Percentiles rank a stretch among this genome's conserved stretches.
Conservation (phyloP, 495 filamentous ascomycete genomes). For the Bombardia bombarda region DNA sequence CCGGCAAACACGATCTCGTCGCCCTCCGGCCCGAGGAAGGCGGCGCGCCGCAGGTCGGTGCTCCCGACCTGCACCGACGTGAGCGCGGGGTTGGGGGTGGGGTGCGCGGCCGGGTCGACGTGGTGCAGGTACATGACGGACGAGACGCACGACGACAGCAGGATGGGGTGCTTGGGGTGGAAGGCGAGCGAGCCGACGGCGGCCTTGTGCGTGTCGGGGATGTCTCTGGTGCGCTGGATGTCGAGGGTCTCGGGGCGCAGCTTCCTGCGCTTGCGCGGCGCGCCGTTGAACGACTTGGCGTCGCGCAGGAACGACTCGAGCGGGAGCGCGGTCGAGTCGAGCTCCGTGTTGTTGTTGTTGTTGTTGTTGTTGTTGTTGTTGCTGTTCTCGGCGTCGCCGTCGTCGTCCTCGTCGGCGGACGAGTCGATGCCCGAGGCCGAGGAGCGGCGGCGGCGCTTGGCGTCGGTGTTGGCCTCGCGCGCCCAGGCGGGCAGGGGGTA, state of each 20-base stretch:
- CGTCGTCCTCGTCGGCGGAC: constrained; percentile 51
- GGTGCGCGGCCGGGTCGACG: constrained; percentile 62
- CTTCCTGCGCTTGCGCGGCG: constrained; percentile 46
- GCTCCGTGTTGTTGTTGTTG: constrained; percentile 52
- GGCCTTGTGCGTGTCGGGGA: constrained; percentile 51
- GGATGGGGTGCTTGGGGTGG: constrained; percentile 78
- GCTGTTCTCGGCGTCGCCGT: constrained; percentile 54
- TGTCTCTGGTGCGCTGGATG: constrained; percentile 56
- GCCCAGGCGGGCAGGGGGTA: constrained; percentile 81
- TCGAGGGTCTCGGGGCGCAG: constrained; percentile 81
- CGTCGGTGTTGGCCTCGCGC: constrained; percentile 30
- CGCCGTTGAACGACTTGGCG: constrained; percentile 44
- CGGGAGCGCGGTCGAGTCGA: constrained; percentile 56
- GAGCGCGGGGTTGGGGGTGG: constrained; percentile 73
- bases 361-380: constrained; percentile 53
- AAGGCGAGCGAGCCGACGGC: constrained; percentile 77
- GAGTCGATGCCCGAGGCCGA: constrained; percentile 35
- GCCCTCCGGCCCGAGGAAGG: constrained; percentile 56
- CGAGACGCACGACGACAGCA: constrained; percentile 80
- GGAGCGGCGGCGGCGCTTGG: constrained; percentile 36
- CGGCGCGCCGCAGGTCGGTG: constrained; percentile 72
- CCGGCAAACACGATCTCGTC: constrained; percentile 76
- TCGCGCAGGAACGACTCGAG: constrained; percentile 73
- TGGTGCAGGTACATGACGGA: constrained; percentile 84
- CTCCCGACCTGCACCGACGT: constrained; percentile 79